A percentile compares a stretch with the other conserved stretches of the same genome.
Evolutionary conservation across 805 yeast genomes (phyloP).

Genomic region (Myxozyma vanderwaltii): DNA sequence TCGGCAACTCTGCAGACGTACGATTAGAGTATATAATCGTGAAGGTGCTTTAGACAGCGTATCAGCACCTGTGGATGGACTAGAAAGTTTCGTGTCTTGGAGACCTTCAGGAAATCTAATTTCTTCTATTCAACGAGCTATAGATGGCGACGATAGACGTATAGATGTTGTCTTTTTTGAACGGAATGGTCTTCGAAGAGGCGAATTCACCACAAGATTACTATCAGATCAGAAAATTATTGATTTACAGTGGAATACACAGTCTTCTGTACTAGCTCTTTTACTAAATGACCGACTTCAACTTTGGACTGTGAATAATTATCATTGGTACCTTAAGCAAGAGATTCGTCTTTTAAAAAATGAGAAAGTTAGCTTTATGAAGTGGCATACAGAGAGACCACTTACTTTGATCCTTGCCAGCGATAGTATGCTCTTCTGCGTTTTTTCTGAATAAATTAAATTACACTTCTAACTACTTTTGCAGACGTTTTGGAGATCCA

Average conservation of each 20-base stretch:
- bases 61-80: constrained; percentile 84
- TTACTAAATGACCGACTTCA: constrained; percentile 65
- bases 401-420: constrained; percentile 64
- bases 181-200: constrained; percentile 88
- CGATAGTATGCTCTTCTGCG: constrained; percentile 35
- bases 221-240: constrained; percentile 42
- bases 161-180: constrained; percentile 72
- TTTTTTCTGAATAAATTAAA: background rate
- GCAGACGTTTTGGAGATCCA: constrained; percentile 53
- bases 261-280: constrained; percentile 76
- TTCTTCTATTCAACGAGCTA: constrained; percentile 74
- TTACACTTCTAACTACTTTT: background rate
- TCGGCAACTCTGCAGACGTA: constrained; percentile 57
- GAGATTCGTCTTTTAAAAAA: constrained; percentile 52
- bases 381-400: constrained; percentile 91
- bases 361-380: constrained; percentile 40
- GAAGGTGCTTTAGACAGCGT: constrained; percentile 78
- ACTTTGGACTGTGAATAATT: constrained; percentile 88
- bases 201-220: constrained; percentile 70
- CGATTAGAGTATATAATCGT: constrained; percentile 77
- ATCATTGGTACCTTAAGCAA: constrained; percentile 94
- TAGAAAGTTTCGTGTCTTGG: constrained; percentile 78
- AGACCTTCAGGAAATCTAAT: constrained; percentile 87
- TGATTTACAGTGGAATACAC: constrained; percentile 74
- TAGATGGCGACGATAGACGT: constrained; percentile 41